A percentile compares a stretch with the other conserved stretches of the same genome.
Conservation (phyloP, 805 yeast species). For the Ogataea methylovora region DNA sequence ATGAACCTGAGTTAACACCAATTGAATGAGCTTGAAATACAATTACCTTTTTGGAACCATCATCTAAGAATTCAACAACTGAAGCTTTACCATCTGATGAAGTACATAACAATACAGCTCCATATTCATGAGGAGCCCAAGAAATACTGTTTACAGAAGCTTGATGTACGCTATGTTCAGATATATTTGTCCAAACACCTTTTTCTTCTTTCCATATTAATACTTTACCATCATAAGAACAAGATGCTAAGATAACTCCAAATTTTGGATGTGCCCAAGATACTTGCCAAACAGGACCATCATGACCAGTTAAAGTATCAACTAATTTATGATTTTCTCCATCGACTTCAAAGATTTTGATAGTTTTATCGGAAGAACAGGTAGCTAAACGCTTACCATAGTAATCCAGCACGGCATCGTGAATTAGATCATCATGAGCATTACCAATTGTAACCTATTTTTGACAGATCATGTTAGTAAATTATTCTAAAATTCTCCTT, state of each 20-base stretch:
- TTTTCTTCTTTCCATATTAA: slow-evolving; percentile 93
- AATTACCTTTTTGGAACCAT: slow-evolving; percentile 65
- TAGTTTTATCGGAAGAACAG: slow-evolving; percentile 92
- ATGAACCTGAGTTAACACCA: slow-evolving; percentile 90
- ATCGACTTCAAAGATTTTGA: slow-evolving; percentile 86
- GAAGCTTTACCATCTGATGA: slow-evolving; percentile 92
- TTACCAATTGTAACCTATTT: slow-evolving; percentile 73
- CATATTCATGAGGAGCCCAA: slow-evolving; percentile 98
- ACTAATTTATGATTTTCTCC: slow-evolving; percentile 75
- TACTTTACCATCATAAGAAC: slow-evolving; percentile 93
- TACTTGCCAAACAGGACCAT: slow-evolving; percentile 98
- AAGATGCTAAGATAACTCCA: slow-evolving; percentile 89
- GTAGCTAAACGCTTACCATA: slow-evolving; percentile 95
- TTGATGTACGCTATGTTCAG: slow-evolving; percentile 81
- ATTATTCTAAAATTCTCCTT: too few relatives aligned
- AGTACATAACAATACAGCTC: slow-evolving; percentile 83
- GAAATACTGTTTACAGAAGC: slow-evolving; percentile 91
- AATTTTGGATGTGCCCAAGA: slow-evolving; percentile 99
- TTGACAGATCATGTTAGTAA: background rate
- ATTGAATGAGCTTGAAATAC: slow-evolving; percentile 79
- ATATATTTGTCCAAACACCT: slow-evolving; percentile 79
- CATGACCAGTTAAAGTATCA: slow-evolving; percentile 88
- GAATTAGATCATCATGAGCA: slow-evolving; percentile 89
- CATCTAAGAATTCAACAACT: slow-evolving; percentile 84
- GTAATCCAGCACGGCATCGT: slow-evolving; percentile 95